Evolutionary conservation across 2,329 filamentous ascomycete species (phyloP), one percentile per base, ranked within the genome.

Genomic region (Penicillium sp.): DNA sequence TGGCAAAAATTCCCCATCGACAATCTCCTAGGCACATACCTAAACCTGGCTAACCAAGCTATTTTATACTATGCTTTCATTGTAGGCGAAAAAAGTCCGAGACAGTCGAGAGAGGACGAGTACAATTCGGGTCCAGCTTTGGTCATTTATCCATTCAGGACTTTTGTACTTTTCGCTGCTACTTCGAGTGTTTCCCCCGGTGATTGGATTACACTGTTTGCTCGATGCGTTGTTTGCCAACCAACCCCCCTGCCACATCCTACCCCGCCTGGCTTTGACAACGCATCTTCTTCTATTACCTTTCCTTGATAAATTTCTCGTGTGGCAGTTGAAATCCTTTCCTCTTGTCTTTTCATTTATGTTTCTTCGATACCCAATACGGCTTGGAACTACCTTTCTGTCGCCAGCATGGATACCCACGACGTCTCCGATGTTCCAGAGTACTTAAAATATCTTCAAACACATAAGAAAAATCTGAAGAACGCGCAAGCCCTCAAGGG

Each of bases 331-430:
- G 9, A 39, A 39, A 39, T 19, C n/a, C 36, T 10, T 38, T 5
- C 5, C 19, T 39, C n/a, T 38, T 38, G 8, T 2, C 3, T 6
- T 38, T 19, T 19, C 16, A 23, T n/a, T 19, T 11, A 6, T n/a
- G 2, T 19, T 10, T 19, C 36, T 19, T 39, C 16, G 11, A 9
- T 19, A 2, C 2, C 2, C 36, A 19, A 11, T 19, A 39, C 9
- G 2, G 9, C n/a, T 39, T 39, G 36, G 2, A 39, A 6, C 8
- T 2, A 11, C n/a, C 36, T 39, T 39, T 10, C 36, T 39, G n/a
- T 39, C 36, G 19, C n/a, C n/a, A 39, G 36, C 36, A 66, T 66
- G 63, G 60, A 58, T 44, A 55, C 40, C 33, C 57, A 61, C 34
- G 60, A 62, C 15, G 55, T 60, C 41, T 61, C 59, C 13, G 0